These are phyloP conservation scores for Apiotrichum laibachii DNA, from an alignment of 1,284 basidiomycete genomes.

Conservation along the genomic window DNA sequence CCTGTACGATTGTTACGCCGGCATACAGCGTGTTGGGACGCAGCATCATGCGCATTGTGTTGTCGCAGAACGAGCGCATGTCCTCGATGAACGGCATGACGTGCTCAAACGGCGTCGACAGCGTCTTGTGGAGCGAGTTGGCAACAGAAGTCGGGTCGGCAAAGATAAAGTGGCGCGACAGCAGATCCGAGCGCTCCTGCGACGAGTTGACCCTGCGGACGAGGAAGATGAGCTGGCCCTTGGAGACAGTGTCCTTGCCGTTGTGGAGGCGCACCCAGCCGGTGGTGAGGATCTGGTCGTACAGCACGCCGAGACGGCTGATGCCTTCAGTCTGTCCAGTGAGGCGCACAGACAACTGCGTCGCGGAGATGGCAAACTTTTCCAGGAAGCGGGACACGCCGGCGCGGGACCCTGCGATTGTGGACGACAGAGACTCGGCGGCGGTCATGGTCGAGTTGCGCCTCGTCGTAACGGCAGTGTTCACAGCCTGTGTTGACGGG, in stretches of 20 bases:
- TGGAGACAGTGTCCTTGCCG: conserved; percentile 48
- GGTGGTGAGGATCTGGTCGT: conserved; percentile 53
- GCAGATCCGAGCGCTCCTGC: conserved; percentile 47
- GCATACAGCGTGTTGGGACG: conserved; percentile 51
- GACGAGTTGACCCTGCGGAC: conserved; percentile 47
- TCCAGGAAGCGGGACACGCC: conserved; percentile 49
- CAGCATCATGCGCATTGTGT: conserved; percentile 38
- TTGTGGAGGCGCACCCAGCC: conserved; percentile 47
- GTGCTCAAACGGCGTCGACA: conserved; percentile 51
- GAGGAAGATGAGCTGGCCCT: conserved; percentile 53
- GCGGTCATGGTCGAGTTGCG: conserved; percentile 10
- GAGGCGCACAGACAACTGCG: conserved; percentile 40
- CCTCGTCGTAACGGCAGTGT: conserved; percentile 6
- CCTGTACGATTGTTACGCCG: conserved; percentile 51
- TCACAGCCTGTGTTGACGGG: neutral
- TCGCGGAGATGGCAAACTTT: conserved; percentile 42
- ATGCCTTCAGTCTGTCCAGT: conserved; percentile 46
- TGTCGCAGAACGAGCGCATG: conserved; percentile 47
- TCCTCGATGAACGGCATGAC: conserved; percentile 50
- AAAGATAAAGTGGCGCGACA: conserved; percentile 51
- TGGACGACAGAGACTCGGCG: conserved; percentile 10
- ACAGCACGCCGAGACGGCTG: conserved; percentile 50
- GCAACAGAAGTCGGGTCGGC: conserved; percentile 50
- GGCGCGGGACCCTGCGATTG: conserved; percentile 12
- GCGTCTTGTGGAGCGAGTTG: conserved; percentile 45